These are phyloP conservation scores for Fusarium sp. DNA, from an alignment of 2,329 filamentous ascomycete species.

Conservation along the genomic window DNA sequence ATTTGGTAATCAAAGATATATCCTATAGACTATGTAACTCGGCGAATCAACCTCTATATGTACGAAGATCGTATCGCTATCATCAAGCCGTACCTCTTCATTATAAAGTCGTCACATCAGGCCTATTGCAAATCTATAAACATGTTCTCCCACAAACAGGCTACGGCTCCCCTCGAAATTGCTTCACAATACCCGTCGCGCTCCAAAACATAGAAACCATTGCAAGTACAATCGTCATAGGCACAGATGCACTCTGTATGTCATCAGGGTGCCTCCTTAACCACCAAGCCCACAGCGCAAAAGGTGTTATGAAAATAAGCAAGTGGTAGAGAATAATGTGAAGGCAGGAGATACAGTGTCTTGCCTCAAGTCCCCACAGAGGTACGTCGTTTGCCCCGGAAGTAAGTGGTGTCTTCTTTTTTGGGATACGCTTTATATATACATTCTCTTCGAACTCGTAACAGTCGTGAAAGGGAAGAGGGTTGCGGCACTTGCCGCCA, in stretches of 20 bases:
- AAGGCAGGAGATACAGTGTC: conserved; percentile 13
- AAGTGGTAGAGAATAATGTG: conserved; percentile 15
- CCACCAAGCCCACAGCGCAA: conserved; percentile 12
- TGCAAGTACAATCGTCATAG: conserved; percentile 16
- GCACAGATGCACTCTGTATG: conserved; percentile 18
- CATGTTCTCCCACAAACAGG: not conserved
- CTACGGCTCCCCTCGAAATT: conserved; percentile 16
- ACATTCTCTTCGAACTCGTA: conserved; percentile 16
- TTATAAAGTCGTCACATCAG: not conserved
- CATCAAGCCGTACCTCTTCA: not conserved
- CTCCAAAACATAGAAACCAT: conserved; percentile 25
- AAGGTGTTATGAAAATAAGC: conserved; percentile 12
- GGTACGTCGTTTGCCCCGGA: not conserved
- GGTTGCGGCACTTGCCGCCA: conserved; percentile 4
- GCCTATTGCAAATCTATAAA: not conserved
- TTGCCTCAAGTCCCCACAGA: conserved; percentile 14
- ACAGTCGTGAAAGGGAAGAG: conserved; percentile 9
- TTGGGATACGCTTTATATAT: conserved; percentile 17
- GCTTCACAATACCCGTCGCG: conserved; percentile 21
- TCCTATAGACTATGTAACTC: no score
- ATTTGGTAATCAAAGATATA: not conserved
- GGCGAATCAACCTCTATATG: no score
- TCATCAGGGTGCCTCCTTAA: conserved; percentile 7
- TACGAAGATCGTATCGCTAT: not conserved
- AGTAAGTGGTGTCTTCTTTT: conserved; percentile 12